These are phyloP conservation scores for Athelia psychrophila DNA, from an alignment of 1,284 basidiomycete genomes.

Conservation along the genomic window DNA sequence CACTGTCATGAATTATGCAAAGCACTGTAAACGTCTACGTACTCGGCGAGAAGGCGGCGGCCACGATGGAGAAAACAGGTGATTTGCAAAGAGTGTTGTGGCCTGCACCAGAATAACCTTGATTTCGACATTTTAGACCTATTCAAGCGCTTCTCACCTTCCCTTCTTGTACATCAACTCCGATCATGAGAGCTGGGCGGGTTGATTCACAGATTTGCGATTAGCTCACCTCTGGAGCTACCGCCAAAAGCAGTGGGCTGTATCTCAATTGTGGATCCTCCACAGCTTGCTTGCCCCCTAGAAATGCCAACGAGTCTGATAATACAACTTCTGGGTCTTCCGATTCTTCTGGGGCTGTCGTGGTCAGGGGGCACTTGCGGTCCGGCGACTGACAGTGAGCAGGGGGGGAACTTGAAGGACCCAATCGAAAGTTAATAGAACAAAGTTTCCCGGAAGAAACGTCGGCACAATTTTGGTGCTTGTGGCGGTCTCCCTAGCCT, in stretches of 20 bases:
- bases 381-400: too few relatives aligned
- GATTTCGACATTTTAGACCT: conserved; percentile 9
- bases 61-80: conserved; percentile 66
- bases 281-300: conserved; percentile 36
- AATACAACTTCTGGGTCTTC: conserved; percentile 43
- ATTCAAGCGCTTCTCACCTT: conserved; percentile 37
- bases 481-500: too few relatives aligned
- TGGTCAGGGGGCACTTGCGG: too few relatives aligned
- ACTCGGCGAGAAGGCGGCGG: conserved; percentile 64
- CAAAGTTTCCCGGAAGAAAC: too few relatives aligned
- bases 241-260: conserved; percentile 44
- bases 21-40: too few relatives aligned
- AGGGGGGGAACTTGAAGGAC: too few relatives aligned
- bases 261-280: conserved; percentile 41
- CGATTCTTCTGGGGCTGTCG: too few relatives aligned
- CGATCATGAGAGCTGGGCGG: conserved; percentile 9
- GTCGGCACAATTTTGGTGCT: too few relatives aligned
- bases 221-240: conserved; percentile 49
- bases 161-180: conserved; percentile 42
- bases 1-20: too few relatives aligned
- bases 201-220: conserved; percentile 2
- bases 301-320: conserved; percentile 43
- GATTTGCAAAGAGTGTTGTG: conserved; percentile 68
- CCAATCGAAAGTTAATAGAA: too few relatives aligned
- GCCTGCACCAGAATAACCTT: conserved; percentile 37